These are phyloP conservation scores for Sungouiozyma ichnusensis DNA, from an alignment of 805 yeast genomes.

Conservation along the genomic window DNA sequence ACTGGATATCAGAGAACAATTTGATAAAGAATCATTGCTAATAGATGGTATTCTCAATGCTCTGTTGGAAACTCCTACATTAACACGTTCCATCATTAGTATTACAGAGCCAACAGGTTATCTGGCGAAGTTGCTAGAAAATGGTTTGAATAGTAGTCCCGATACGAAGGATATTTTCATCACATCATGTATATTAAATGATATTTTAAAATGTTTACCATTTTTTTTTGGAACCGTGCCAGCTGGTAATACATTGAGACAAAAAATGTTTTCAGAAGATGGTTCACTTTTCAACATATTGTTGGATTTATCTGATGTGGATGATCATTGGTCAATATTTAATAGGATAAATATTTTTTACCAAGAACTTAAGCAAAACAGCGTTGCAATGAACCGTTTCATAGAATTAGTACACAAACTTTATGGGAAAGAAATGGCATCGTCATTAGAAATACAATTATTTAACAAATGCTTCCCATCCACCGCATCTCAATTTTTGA, in stretches of 20 bases:
- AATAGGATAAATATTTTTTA: constrained; percentile 10
- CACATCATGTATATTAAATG: constrained; percentile 1
- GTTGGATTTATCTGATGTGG: constrained; percentile 5
- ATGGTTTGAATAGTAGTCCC: background rate
- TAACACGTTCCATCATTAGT: constrained; percentile 4
- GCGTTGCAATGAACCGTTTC: constrained; percentile 2
- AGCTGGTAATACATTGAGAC: background rate
- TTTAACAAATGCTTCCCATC: constrained; percentile 7
- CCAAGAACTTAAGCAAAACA: constrained; percentile 5
- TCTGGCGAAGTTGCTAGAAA: background rate
- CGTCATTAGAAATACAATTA: background rate
- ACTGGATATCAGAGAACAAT: constrained; percentile 1
- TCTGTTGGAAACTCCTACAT: constrained; percentile 3
- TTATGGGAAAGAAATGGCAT: background rate
- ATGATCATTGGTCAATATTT: constrained; percentile 8
- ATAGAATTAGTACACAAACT: background rate
- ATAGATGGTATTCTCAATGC: constrained; percentile 1
- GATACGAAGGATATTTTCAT: background rate
- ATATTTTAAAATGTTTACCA: constrained; percentile 1
- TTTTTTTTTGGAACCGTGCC: constrained; percentile 2
- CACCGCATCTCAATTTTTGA: constrained; percentile 3
- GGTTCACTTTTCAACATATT: constrained; percentile 6
- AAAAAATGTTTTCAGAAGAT: background rate
- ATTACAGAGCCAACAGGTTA: background rate
- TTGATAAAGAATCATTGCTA: background rate